Evolutionary conservation across 2,329 filamentous ascomycete genomes (phyloP), one percentile per base, ranked within the genome.

Genomic region (Trichophyton verrucosum): DNA sequence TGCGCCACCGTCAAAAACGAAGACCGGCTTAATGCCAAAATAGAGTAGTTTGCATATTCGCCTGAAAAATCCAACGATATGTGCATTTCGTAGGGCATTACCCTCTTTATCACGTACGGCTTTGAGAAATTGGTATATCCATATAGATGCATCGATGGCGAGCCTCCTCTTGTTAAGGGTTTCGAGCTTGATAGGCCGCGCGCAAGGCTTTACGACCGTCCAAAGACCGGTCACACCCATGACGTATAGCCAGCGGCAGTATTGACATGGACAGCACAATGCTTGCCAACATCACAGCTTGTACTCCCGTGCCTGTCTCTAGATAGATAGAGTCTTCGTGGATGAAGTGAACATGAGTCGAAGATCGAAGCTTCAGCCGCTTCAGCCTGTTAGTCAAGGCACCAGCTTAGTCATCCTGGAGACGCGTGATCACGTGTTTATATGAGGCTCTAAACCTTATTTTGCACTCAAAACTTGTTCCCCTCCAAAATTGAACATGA

Each of bases 101-200:
- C 94, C 94, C 75, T 99, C 94, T 70, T 97, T 96, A 76, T 99
- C 94, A 68, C 94, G 91, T 9, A 99, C 94, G 8, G 95, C 94
- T 77, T 99, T 99, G 68, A 99, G 84, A 70, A 99, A 99, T 72
- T 99, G 94, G 80, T 99, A 99, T 68, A 99, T 97, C 94, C 94
- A 99, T 72, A 99, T 99, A 11, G 91, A 96, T 62, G 95, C 94
- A 76, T 99, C 94, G 66, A 99, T 90, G 55, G 94, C 95, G 57
- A 99, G 87, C 15, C 94, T 90, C 76, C 96, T 96, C 67, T 88
- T 89, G 74, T 97, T 97, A 63, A 99, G 85, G 13, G 92, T 96
- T 68, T 95, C 91, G 68, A 99, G 87, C 74, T 96, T 96, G 64
- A 95, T 95, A 20, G 94, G 95, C 42, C 94, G 88, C 56, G 94